Base-by-base conservation (phyloP, 371 early-diverging fungal genomes). In the Mucor plumbeus region DNA sequence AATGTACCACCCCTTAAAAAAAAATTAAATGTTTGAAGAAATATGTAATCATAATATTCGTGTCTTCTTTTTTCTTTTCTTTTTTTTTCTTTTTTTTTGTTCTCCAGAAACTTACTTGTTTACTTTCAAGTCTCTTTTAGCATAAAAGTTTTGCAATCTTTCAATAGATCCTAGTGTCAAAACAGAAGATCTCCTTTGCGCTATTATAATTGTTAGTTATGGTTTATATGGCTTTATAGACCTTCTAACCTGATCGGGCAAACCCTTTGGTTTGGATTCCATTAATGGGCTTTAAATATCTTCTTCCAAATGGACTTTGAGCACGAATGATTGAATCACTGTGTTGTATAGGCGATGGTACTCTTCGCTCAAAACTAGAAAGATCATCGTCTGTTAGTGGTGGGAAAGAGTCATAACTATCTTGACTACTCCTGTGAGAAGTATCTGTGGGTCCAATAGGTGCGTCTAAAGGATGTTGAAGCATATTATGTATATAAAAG, bases 221-320 rank as follows among this genome's bases (percentile, higher is more conserved):
- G 4, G 26, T 59, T 13, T 9, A 3, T 31, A 40, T n/a, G 6
- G 31, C 47, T 21, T 21, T 11, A 10, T 11, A 3, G 3, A 0
- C 14, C 36, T 36, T 11, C 57, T n/a, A 72, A 80, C 83, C 83
- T 72, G 83, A 82, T 13, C 77, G 77, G 55, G 83, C 83, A 73
- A 82, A 82, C 4, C 80, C 80, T 62, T 82, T 82, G 59, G 71
- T 78, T 35, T 78, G 83, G 55, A 80, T 82, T 21, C 83, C 79
- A 19, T 82, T 74, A 39, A 80, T 72, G 34, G 83, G 83, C 35
- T 78, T 80, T 10, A 80, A 17, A 48, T 82, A 82, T 33, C 80
- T 66, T 65, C 75, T 53, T 9, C 81, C 81, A 61, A 71, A 73
- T 56, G 81, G 81, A 40, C 81, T 81, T 33, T 72, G 64, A 9